Conservation (phyloP, 441 rosid genomes). For the Pelargonium australe region DNA sequence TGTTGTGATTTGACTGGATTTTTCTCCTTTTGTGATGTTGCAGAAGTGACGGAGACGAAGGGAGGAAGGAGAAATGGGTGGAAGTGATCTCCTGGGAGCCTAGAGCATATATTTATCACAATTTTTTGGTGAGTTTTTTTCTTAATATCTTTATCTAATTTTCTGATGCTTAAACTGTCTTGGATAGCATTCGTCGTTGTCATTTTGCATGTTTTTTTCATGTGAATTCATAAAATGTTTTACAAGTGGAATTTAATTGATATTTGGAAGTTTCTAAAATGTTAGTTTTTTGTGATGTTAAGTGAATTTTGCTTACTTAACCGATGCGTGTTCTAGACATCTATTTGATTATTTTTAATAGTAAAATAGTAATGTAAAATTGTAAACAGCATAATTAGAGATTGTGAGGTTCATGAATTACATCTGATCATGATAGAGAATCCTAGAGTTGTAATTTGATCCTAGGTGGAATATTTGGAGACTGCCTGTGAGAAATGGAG, state of each 20-base stretch:
- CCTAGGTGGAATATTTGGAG: neutral
- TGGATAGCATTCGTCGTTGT: too few relatives aligned
- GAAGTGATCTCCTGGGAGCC: constrained; percentile 31
- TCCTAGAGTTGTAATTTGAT: neutral
- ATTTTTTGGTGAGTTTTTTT: constrained; percentile 18
- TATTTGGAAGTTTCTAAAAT: too few relatives aligned
- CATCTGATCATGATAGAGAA: neutral
- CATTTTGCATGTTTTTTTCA: too few relatives aligned
- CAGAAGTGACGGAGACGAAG: constrained; percentile 18
- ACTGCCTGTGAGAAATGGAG: too few relatives aligned
- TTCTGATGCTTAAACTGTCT: neutral
- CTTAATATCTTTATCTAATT: neutral
- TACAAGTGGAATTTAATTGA: too few relatives aligned
- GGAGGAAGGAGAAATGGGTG: constrained; percentile 28
- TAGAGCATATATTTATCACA: constrained; percentile 23
- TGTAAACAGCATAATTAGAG: too few relatives aligned
- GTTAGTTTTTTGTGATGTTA: too few relatives aligned
- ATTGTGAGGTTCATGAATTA: neutral
- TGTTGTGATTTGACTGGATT: too few relatives aligned
- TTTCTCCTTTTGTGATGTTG: neutral
- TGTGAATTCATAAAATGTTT: too few relatives aligned
- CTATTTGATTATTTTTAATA: neutral
- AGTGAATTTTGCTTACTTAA: too few relatives aligned
- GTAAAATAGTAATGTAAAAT: too few relatives aligned
- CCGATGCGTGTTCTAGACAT: too few relatives aligned